A percentile compares a stretch with the other conserved stretches of the same genome.
Conservation (phyloP, 2,329 filamentous ascomycete species). For the Penicillium concentricum region DNA sequence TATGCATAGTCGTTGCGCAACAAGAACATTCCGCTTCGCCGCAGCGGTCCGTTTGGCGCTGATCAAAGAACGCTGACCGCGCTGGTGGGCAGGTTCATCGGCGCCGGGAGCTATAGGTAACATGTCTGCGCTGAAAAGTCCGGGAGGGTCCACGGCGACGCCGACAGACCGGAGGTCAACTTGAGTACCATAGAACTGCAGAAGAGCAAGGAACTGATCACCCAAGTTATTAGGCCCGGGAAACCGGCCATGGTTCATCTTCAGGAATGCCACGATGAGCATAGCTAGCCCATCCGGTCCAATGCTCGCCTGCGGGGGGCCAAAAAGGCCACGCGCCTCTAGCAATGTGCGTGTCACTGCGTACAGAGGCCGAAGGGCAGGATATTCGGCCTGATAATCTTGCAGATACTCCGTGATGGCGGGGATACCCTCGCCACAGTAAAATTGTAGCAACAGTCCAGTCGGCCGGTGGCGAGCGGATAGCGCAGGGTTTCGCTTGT, state of each 20-base stretch:
- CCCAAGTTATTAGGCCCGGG: constrained; percentile 34
- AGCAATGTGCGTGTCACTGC: constrained; percentile 51
- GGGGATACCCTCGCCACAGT: constrained; percentile 43
- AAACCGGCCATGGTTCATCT: constrained; percentile 40
- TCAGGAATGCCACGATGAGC: constrained; percentile 57
- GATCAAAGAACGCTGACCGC: constrained; percentile 42
- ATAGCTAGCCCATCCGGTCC: constrained; percentile 57
- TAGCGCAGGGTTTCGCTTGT: constrained; percentile 34
- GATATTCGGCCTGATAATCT: constrained; percentile 50
- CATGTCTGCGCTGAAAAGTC: constrained; percentile 38
- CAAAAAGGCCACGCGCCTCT: constrained; percentile 50
- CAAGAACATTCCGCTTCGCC: constrained; percentile 27
- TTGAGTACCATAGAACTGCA: constrained; percentile 49
- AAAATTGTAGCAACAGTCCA: constrained; percentile 54
- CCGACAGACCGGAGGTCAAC: constrained; percentile 49
- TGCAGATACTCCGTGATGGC: constrained; percentile 45
- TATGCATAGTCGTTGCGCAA: constrained; percentile 49
- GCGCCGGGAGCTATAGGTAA: constrained; percentile 7
- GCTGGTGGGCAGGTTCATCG: constrained; percentile 27
- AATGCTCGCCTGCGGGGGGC: constrained; percentile 51
- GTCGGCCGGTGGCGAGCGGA: constrained; percentile 45
- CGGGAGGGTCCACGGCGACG: constrained; percentile 50
- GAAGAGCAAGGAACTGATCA: constrained; percentile 48
- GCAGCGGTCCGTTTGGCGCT: constrained; percentile 34
- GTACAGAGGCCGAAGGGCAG: constrained; percentile 52